These are phyloP conservation scores for Incumbomyces lentus DNA, from an alignment of 2,329 filamentous ascomycete genomes.

Conservation along the genomic window DNA sequence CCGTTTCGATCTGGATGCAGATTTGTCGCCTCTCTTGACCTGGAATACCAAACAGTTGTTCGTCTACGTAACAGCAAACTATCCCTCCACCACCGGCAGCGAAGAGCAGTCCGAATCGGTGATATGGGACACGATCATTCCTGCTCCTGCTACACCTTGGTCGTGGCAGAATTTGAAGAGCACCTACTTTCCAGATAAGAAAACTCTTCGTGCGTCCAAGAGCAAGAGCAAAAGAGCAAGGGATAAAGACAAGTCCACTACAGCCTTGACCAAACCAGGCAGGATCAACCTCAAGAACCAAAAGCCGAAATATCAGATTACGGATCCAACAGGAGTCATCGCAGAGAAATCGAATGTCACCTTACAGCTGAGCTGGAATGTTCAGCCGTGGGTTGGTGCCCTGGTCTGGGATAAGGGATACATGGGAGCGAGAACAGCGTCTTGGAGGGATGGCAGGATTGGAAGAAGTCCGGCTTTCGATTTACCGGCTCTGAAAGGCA, in stretches of 20 bases:
- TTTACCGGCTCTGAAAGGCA: constrained; percentile 45
- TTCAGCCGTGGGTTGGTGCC: constrained; percentile 90
- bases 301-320: constrained; percentile 93
- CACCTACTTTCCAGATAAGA: constrained; percentile 24
- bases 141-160: constrained; percentile 43
- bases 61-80: constrained; percentile 81
- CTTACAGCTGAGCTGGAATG: constrained; percentile 82
- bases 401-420: constrained; percentile 61
- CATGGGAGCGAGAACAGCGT: constrained; percentile 38
- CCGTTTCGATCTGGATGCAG: constrained; percentile 83
- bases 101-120: constrained; percentile 55
- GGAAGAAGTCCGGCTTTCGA: constrained; percentile 43
- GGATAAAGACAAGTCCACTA: constrained; percentile 18
- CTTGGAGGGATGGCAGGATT: constrained; percentile 41
- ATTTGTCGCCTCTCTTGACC: constrained; percentile 85
- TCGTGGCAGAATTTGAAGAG: constrained; percentile 30
- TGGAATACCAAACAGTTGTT: constrained; percentile 99
- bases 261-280: constrained; percentile 37
- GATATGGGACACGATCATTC: constrained; percentile 95
- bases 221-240: constrained; percentile 14
- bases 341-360: constrained; percentile 63
- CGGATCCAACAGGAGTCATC: constrained; percentile 71
- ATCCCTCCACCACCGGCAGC: constrained; percentile 31
- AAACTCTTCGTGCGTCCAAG: constrained; percentile 13
- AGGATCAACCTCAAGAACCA: constrained; percentile 70